phyloP scores from a whole-genome alignment of 805 yeast genomes.

The Komagataella populi region DNA sequence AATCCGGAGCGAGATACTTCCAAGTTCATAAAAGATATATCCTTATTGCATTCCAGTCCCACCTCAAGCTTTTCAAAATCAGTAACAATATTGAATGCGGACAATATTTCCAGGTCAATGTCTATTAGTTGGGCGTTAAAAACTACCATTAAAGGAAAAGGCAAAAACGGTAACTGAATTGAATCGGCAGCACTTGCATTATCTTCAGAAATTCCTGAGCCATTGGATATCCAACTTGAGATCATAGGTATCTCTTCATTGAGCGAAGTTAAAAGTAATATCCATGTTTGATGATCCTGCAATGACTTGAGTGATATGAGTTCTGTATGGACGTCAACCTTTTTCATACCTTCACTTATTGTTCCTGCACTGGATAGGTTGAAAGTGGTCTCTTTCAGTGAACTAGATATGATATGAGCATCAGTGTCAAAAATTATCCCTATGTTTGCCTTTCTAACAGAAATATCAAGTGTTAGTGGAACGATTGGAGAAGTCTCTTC shows the following conservation, averaged over 20 bases:
- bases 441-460: not conserved
- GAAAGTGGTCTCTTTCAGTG: not conserved
- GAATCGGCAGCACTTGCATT: not conserved
- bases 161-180: not conserved
- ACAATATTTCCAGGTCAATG: slow-evolving; percentile 5
- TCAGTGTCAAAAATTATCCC: not conserved
- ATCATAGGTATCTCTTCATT: not conserved
- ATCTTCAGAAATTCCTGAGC: not conserved
- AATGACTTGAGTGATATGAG: not conserved
- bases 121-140: slow-evolving; percentile 15
- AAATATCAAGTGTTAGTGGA: not conserved
- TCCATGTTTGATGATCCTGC: not conserved
- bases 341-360: not conserved
- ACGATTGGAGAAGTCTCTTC: not conserved
- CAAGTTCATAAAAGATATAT: not conserved
- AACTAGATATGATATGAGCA: not conserved
- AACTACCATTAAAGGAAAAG: not conserved
- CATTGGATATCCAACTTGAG: not conserved
- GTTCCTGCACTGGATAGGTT: not conserved
- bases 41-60: not conserved
- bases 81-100: not conserved
- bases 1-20: not conserved
- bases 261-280: not conserved
- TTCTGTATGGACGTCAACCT: not conserved
- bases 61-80: not conserved